Base-by-base conservation (phyloP, 371 early-diverging fungal species). In the Lichtheimia hyalospora region DNA sequence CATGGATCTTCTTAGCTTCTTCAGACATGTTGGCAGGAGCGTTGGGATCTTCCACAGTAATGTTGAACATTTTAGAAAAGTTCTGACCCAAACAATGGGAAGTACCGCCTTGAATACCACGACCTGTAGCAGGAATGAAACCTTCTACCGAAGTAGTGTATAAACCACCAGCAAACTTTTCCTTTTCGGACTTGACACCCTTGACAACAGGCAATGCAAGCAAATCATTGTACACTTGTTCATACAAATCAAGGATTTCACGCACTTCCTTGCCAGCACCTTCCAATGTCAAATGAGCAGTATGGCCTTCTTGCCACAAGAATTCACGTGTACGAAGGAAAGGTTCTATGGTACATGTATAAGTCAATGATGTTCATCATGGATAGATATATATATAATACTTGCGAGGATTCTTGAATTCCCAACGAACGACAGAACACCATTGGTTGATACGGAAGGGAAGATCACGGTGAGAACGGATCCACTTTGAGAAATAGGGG, bases 291-390 rank as follows among this genome's bases (percentile, higher is more conserved):
- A 96, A 86, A 71, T 96, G 95, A 14, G 99, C 99, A 40, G 98
- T 98, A 84, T 99, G 99, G 52, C 99, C 99, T 81, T 99, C 99
- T 78, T 99, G 99, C 99, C 99, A 99, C 66, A 99, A 84, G 85
- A 99, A 99, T 84, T 99, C 99, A 69, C 99, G 92, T 16, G 99
- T 99, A 64, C 99, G 89, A 61, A 99, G 83, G 88, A 99, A 99
- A 53, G 99, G 99, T 77, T 97, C 88, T 89, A 67, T 50, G 51
- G 50, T 41, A 24, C 15, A 43, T 44, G 43, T 39, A 28, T 57
- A 25, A 61, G 25, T 20, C 8, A 13, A 10, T n/a, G 24, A 18
- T 8, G 24, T 44, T 14, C 20, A 16, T 52, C 42, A n/a, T n/a
- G n/a, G n/a, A n/a, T n/a, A n/a, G n/a, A n/a, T n/a, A 34, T 18